phyloP scores from a whole-genome alignment of 73 alveolate genomes.

The Paramecium sexaurelia region DNA sequence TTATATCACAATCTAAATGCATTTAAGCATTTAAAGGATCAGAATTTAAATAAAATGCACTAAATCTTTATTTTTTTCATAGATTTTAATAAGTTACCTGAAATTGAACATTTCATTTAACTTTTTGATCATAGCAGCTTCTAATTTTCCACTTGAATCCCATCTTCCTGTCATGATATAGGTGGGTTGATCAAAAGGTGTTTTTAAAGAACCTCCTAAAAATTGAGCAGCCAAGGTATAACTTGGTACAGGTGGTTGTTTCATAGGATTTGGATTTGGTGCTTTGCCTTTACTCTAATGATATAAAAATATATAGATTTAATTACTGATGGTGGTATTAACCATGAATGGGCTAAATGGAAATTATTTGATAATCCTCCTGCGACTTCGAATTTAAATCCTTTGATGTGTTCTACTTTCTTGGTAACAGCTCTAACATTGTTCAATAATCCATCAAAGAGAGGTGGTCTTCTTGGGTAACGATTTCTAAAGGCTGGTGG shows the following conservation, averaged over 20 bases:
- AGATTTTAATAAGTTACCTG: neutral
- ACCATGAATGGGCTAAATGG: constrained; percentile 65
- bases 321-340: constrained; percentile 48
- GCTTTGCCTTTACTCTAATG: neutral
- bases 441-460: constrained; percentile 56
- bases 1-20: constrained; percentile 17
- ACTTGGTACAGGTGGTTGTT: constrained; percentile 56
- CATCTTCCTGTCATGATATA: constrained; percentile 64
- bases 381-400: constrained; percentile 65
- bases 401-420: constrained; percentile 69
- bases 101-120: constrained; percentile 42
- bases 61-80: neutral
- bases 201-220: constrained; percentile 44
- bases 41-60: constrained; percentile 42
- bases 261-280: constrained; percentile 37
- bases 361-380: constrained; percentile 61
- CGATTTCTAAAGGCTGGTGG: constrained; percentile 11
- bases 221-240: constrained; percentile 64
- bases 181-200: constrained; percentile 47
- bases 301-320: neutral
- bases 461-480: constrained; percentile 67
- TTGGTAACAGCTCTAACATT: constrained; percentile 65
- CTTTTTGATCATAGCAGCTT: constrained; percentile 57
- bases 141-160: constrained; percentile 68
- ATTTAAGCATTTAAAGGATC: constrained; percentile 53